Evolutionary conservation across 2,329 filamentous ascomycete species (phyloP).

Genomic region (Arthrobotrys sphaeroides): DNA sequence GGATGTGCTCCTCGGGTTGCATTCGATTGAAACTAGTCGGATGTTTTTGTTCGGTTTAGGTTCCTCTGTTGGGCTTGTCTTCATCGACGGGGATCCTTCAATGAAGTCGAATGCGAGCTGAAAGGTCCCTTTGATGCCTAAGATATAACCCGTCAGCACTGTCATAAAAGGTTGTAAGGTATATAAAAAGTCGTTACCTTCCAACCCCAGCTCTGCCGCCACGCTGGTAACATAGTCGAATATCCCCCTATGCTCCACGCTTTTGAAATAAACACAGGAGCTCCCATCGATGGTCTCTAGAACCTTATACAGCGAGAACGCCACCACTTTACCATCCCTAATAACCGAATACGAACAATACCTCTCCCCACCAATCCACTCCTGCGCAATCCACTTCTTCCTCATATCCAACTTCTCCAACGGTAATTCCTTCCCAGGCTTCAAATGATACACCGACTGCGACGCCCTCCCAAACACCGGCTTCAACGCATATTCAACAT

Average conservation of each 20-base stretch:
- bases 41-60: background rate
- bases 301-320: constrained; percentile 58
- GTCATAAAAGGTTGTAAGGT: background rate
- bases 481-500: constrained; percentile 58
- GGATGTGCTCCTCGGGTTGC: constrained; percentile 58
- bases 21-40: constrained; percentile 58
- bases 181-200: constrained; percentile 11
- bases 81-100: constrained; percentile 41
- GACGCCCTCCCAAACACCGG: constrained; percentile 59
- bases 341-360: constrained; percentile 59
- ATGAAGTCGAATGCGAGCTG: constrained; percentile 59
- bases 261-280: constrained; percentile 58
- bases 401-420: constrained; percentile 35
- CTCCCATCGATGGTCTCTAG: constrained; percentile 59
- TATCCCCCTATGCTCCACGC: constrained; percentile 55
- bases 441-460: constrained; percentile 55
- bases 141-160: background rate
- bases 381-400: constrained; percentile 58
- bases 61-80: background rate
- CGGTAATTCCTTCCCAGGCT: constrained; percentile 30
- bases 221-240: constrained; percentile 57
- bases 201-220: constrained; percentile 42
- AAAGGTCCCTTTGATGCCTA: constrained; percentile 18
- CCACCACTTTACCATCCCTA: constrained; percentile 56
- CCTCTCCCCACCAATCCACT: constrained; percentile 58